Evolutionary conservation across 371 early-diverging fungal species (phyloP).

Genomic region (Haplosporangium sp.): DNA sequence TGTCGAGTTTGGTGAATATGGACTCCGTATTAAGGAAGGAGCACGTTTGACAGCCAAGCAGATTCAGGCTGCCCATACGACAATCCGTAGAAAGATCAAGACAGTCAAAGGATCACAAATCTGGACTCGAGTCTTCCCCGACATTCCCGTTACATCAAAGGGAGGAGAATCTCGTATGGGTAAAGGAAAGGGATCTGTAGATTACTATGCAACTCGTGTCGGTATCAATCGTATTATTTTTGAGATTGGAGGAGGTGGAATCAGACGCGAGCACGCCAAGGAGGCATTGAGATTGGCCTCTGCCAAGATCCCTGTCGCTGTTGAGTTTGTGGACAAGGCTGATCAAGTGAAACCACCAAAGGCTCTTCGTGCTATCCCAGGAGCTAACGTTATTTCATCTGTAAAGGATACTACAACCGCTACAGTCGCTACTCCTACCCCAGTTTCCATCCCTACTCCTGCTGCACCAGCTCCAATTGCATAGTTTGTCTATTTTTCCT

Average conservation of each 20-base stretch:
- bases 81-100: constrained; percentile 85
- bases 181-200: constrained; percentile 96
- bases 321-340: constrained; percentile 75
- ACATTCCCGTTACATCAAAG: constrained; percentile 93
- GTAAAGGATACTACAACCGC: not conserved
- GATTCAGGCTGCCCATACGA: constrained; percentile 82
- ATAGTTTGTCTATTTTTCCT: constrained; percentile 11
- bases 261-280: constrained; percentile 84
- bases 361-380: constrained; percentile 38
- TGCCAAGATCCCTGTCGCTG: constrained; percentile 79
- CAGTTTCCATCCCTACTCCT: constrained; percentile 10
- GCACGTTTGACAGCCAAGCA: constrained; percentile 86
- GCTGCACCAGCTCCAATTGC: constrained; percentile 12
- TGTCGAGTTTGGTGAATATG: constrained; percentile 91
- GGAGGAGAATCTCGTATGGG: constrained; percentile 97
- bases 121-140: constrained; percentile 92
- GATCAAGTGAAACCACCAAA: constrained; percentile 65
- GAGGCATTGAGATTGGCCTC: constrained; percentile 80
- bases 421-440: not conserved
- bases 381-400: constrained; percentile 8
- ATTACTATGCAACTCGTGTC: constrained; percentile 93
- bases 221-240: constrained; percentile 89
- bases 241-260: constrained; percentile 82
- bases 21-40: constrained; percentile 87
- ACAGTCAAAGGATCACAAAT: constrained; percentile 88